Evolutionary conservation across 2,329 filamentous ascomycete genomes (phyloP).

Genomic region (Xylariomycetidae sp.): DNA sequence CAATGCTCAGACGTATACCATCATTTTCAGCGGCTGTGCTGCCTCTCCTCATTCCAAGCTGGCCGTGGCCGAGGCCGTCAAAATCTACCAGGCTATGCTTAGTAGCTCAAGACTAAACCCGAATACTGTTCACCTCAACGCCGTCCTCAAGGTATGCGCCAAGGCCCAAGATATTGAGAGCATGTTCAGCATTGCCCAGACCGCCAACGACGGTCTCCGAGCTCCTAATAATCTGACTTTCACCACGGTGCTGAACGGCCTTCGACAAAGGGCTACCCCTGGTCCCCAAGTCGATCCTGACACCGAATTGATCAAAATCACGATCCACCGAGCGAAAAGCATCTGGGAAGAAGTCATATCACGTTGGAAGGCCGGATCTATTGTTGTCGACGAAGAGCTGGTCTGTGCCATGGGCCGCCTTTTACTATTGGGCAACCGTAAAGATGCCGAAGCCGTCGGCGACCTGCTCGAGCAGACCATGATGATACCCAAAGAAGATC

Average conservation of each 20-base stretch:
- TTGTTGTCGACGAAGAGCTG: slow-evolving; percentile 73
- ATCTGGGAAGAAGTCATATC: slow-evolving; percentile 77
- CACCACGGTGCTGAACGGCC: slow-evolving; percentile 74
- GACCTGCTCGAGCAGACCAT: slow-evolving; percentile 78
- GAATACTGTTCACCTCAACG: slow-evolving; percentile 81
- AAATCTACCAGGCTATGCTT: slow-evolving; percentile 72
- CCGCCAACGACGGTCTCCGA: slow-evolving; percentile 60
- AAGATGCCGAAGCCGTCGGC: slow-evolving; percentile 68
- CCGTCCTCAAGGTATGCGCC: slow-evolving; percentile 77
- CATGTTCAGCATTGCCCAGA: slow-evolving; percentile 71
- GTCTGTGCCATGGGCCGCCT: slow-evolving; percentile 78
- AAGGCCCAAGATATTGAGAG: slow-evolving; percentile 71
- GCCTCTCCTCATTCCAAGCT: slow-evolving; percentile 52
- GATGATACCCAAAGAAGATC: slow-evolving; percentile 57
- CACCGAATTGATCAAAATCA: slow-evolving; percentile 30
- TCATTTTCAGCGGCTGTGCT: slow-evolving; percentile 72
- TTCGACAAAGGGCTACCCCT: slow-evolving; percentile 43
- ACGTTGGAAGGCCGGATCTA: slow-evolving; percentile 68
- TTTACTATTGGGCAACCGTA: slow-evolving; percentile 59
- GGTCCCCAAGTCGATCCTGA: slow-evolving; percentile 21
- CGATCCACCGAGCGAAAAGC: slow-evolving; percentile 62
- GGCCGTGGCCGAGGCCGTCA: slow-evolving; percentile 64
- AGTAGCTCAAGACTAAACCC: slow-evolving; percentile 60
- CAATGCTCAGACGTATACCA: slow-evolving; percentile 77
- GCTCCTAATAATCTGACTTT: slow-evolving; percentile 71